phyloP scores from a whole-genome alignment of 768 basidiomycete species.

The Collybiopsis confluens region DNA sequence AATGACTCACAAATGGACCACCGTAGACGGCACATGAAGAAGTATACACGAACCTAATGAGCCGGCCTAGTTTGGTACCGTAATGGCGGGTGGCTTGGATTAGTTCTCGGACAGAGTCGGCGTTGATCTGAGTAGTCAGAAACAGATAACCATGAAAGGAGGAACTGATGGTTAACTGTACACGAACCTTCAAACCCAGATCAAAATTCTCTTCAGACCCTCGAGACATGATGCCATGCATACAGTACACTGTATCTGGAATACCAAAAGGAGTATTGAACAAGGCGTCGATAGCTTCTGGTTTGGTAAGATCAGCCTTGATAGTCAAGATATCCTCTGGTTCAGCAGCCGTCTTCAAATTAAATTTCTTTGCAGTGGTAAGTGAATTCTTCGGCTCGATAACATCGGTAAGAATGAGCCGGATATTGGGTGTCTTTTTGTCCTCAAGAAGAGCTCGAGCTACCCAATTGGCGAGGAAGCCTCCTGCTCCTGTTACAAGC shows the following conservation, averaged over 20 bases:
- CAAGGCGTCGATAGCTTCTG: constrained; percentile 27
- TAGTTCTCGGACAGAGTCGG: constrained; percentile 48
- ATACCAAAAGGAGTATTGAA: constrained; percentile 36
- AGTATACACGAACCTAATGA: constrained; percentile 53
- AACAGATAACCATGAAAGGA: too few species aligned
- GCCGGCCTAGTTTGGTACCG: constrained; percentile 13
- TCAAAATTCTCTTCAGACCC: constrained; percentile 59
- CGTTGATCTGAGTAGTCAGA: constrained; percentile 55
- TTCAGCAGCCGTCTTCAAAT: not conserved
- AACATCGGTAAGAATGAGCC: constrained; percentile 50
- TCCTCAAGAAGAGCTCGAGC: constrained; percentile 28
- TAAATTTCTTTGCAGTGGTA: not conserved
- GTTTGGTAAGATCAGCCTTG: constrained; percentile 38
- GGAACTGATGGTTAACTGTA: too few species aligned
- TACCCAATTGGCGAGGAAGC: constrained; percentile 17
- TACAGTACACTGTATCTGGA: constrained; percentile 41
- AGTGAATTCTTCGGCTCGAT: constrained; percentile 32
- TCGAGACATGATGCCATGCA: constrained; percentile 62
- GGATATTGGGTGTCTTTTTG: constrained; percentile 29
- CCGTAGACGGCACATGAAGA: constrained; percentile 60
- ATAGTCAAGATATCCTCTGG: constrained; percentile 25
- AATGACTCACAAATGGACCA: constrained; percentile 38
- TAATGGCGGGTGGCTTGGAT: constrained; percentile 33
- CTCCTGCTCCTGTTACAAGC: constrained; percentile 6
- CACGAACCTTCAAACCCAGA: constrained; percentile 40